These are phyloP conservation scores for Spiromastix sp. DNA, from an alignment of 2,329 filamentous ascomycete genomes.

Conservation along the genomic window DNA sequence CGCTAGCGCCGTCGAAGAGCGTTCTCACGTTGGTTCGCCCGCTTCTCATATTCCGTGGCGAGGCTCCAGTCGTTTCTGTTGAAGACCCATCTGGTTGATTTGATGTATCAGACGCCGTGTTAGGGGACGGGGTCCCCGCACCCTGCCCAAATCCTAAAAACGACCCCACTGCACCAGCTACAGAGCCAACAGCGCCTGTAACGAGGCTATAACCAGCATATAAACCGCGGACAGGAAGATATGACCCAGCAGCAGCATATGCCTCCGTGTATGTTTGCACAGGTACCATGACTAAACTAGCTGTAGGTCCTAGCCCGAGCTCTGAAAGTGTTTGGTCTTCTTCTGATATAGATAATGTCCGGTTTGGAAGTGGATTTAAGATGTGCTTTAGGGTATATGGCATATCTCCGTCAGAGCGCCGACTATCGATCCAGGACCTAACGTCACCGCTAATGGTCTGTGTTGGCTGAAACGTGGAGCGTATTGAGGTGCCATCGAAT, in stretches of 20 bases:
- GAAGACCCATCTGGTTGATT: slow-evolving; percentile 5
- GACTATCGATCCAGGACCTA: slow-evolving; percentile 64
- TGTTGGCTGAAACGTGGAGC: slow-evolving; percentile 56
- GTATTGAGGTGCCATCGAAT: slow-evolving; percentile 73
- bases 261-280: slow-evolving; percentile 52
- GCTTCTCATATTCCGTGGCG: slow-evolving; percentile 6
- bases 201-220: slow-evolving; percentile 32
- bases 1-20: slow-evolving; percentile 43
- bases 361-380: slow-evolving; percentile 65
- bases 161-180: slow-evolving; percentile 33
- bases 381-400: slow-evolving; percentile 82
- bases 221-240: slow-evolving; percentile 31
- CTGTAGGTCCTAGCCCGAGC: slow-evolving; percentile 64
- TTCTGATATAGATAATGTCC: slow-evolving; percentile 62
- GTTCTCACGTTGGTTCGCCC: slow-evolving; percentile 38
- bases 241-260: slow-evolving; percentile 37
- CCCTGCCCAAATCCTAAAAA: slow-evolving; percentile 32
- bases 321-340: slow-evolving; percentile 59
- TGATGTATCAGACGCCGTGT: not conserved
- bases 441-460: slow-evolving; percentile 57
- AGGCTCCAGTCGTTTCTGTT: slow-evolving; percentile 4
- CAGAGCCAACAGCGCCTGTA: slow-evolving; percentile 32
- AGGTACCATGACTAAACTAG: slow-evolving; percentile 73
- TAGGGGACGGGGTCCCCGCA: slow-evolving; percentile 8
- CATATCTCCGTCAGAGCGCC: slow-evolving; percentile 43